Percentiles rank a stretch among this genome's conserved stretches.
Conservation (phyloP, 768 basidiomycete species). For the Mycena floridula region DNA sequence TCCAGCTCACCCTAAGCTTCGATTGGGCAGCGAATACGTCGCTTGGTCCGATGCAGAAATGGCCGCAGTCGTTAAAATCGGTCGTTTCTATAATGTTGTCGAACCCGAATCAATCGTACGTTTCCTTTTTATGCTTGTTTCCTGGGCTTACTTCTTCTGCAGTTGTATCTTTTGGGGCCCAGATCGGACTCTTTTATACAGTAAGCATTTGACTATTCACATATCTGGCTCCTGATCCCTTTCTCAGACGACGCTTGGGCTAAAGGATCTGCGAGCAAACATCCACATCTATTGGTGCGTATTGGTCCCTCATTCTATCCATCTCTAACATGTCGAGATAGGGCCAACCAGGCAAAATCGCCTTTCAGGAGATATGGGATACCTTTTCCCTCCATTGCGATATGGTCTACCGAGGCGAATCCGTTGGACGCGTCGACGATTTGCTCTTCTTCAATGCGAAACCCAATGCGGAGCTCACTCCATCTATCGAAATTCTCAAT, state of each 20-base stretch:
- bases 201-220: neutral
- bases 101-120: constrained; percentile 1
- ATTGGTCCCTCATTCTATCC: neutral
- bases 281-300: neutral
- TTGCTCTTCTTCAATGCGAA: constrained; percentile 4
- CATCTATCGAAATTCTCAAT: neutral
- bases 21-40: constrained; percentile 2
- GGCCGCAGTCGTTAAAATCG: constrained; percentile 1
- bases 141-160: neutral
- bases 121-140: neutral
- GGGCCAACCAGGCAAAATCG: constrained; percentile 4
- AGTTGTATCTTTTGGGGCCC: neutral
- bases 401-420: constrained; percentile 1
- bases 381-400: constrained; percentile 4
- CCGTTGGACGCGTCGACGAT: constrained; percentile 2
- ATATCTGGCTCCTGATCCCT: no score
- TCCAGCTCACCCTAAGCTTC: neutral
- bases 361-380: constrained; percentile 7
- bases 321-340: neutral
- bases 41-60: neutral
- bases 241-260: no score
- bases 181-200: constrained; percentile 3
- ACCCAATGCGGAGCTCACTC: neutral
- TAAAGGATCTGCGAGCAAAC: no score
- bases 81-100: constrained; percentile 1